Conservation (phyloP, 306 rosid species). For the Quercus bicolor region DNA sequence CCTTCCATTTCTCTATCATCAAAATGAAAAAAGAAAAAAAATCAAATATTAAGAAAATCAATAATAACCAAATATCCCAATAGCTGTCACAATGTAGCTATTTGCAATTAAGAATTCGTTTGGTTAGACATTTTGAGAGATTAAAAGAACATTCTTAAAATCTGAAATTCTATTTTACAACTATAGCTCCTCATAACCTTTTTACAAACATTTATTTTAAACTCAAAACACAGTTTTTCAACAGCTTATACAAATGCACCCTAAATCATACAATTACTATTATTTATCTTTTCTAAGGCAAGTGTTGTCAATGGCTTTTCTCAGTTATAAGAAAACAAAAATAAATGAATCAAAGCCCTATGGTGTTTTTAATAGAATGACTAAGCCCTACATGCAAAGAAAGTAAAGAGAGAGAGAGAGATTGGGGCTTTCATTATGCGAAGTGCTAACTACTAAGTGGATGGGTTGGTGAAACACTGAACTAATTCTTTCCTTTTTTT, state of each 20-base stretch:
- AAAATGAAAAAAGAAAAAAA: background rate
- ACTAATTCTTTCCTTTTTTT: too few species aligned
- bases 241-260: too few species aligned
- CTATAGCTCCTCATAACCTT: too few species aligned
- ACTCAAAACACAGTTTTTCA: too few species aligned
- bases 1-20: constrained; percentile 40
- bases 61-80: constrained; percentile 16
- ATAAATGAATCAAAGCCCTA: constrained; percentile 13
- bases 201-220: too few species aligned
- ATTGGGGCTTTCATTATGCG: background rate
- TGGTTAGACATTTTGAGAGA: too few species aligned
- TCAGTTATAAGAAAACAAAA: constrained; percentile 5
- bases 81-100: constrained; percentile 12
- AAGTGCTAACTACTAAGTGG: too few species aligned
- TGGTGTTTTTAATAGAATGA: constrained; percentile 28
- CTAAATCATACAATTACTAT: background rate
- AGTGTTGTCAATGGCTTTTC: constrained; percentile 16
- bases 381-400: constrained; percentile 16
- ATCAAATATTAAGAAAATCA: too few species aligned
- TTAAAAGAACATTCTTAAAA: too few species aligned
- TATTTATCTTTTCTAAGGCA: background rate
- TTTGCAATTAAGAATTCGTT: background rate
- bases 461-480: too few species aligned
- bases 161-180: too few species aligned
- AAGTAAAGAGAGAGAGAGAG: background rate